Percentiles rank a stretch among this genome's conserved stretches.
phyloP scores from a whole-genome alignment of 257 asterid species.

The Solanum medicagineum region DNA sequence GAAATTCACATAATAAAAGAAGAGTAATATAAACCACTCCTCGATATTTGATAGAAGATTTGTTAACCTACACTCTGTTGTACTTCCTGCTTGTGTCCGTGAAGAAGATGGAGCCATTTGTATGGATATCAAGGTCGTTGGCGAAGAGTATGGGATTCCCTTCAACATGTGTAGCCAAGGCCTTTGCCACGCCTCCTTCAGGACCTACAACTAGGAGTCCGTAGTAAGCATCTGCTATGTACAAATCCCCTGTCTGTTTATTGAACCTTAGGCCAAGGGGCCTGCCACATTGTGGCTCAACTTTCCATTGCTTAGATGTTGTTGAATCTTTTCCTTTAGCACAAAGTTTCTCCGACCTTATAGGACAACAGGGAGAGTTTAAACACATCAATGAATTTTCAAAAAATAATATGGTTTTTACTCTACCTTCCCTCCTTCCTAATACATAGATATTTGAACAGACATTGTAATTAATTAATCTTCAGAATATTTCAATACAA shows the following conservation, averaged over 20 bases:
- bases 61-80: conserved; percentile 57
- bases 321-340: conserved; percentile 58
- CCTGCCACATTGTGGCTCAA: conserved; percentile 66
- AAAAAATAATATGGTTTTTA: neutral
- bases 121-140: conserved; percentile 77
- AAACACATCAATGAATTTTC: neutral
- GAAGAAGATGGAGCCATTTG: conserved; percentile 84
- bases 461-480: neutral
- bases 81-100: conserved; percentile 78
- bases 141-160: conserved; percentile 77
- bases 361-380: neutral
- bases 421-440: too few species aligned
- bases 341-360: conserved; percentile 61
- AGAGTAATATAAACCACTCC: neutral
- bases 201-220: conserved; percentile 77
- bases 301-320: conserved; percentile 64
- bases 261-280: conserved; percentile 85
- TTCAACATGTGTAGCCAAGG: conserved; percentile 49
- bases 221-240: conserved; percentile 82
- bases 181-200: conserved; percentile 61
- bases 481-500: neutral
- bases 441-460: too few species aligned
- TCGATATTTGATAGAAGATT: neutral
- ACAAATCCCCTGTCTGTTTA: conserved; percentile 43
- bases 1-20: neutral